Conservation (phyloP, 768 basidiomycete genomes). For the Pleurotus tuber-regium region DNA sequence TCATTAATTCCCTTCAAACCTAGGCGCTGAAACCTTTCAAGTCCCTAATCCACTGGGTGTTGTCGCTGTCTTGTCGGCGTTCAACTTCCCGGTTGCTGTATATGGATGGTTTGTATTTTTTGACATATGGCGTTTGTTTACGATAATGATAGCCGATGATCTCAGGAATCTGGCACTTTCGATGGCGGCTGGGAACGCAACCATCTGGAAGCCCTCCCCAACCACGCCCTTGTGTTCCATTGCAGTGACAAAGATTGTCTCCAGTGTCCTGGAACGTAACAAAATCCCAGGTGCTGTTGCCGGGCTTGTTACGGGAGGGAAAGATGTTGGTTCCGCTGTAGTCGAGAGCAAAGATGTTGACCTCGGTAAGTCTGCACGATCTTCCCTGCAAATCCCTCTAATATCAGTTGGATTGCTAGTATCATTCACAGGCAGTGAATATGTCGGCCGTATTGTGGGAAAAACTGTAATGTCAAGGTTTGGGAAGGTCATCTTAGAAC, state of each 20-base stretch:
- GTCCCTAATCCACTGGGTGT: constrained; percentile 87
- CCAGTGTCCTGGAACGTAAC: constrained; percentile 78
- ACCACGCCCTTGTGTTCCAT: constrained; percentile 89
- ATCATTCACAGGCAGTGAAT: constrained; percentile 94
- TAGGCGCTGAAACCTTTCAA: constrained; percentile 31
- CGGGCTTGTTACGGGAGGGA: constrained; percentile 79
- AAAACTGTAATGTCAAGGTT: constrained; percentile 83
- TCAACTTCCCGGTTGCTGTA: constrained; percentile 95
- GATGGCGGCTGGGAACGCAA: constrained; percentile 87
- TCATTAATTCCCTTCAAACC: constrained; percentile 12
- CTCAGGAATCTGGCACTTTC: constrained; percentile 87
- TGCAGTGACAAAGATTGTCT: constrained; percentile 83
- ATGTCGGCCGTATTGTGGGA: constrained; percentile 85
- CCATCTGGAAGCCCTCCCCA: constrained; percentile 93
- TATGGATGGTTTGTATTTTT: constrained; percentile 70
- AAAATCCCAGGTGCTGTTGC: constrained; percentile 83
- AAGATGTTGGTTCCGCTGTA: constrained; percentile 75
- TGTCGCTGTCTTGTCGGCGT: constrained; percentile 79
- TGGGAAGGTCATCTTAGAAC: constrained; percentile 86
- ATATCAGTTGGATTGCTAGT: constrained; percentile 42
- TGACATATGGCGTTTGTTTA: background rate
- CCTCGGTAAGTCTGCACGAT: constrained; percentile 50
- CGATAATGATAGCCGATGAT: constrained; percentile 13
- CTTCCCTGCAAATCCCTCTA: constrained; percentile 10
- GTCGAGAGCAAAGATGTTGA: constrained; percentile 75